Evolutionary conservation across 106 monocot genomes (phyloP), one percentile per base, ranked within the genome.

Genomic region (Amphibolis antarctica): DNA sequence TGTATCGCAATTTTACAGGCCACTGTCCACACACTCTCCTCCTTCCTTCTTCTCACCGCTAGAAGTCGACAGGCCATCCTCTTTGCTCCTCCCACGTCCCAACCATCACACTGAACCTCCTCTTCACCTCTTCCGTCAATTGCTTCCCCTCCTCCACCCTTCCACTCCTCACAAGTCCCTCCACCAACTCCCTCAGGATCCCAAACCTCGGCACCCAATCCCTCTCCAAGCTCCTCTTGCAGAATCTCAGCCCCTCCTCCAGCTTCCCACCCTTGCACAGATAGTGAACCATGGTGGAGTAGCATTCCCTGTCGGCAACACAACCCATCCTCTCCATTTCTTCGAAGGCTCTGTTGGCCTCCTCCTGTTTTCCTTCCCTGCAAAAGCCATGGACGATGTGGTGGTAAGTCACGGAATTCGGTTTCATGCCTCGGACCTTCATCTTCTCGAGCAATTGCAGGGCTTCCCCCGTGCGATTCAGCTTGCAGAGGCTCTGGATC

Each of bases 41-140:
- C 89, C 93, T n/a, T n/a, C n/a, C n/a, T n/a, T n/a, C n/a, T n/a
- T n/a, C n/a, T n/a, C n/a, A n/a, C n/a, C n/a, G n/a, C n/a, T n/a
- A n/a, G n/a, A n/a, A n/a, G n/a, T n/a, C n/a, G n/a, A n/a, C n/a
- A n/a, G 13, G 86, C 81, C 42, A n/a, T n/a, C n/a, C n/a, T n/a
- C n/a, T n/a, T n/a, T n/a, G n/a, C n/a, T 94, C 81, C 70, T 83
- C 83, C 93, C 93, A 89, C 73, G 66, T 73, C 9, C 85, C 89
- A 1, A 68, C 10, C 18, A 78, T 81, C n/a, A 65, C 66, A 0
- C 77, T 55, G 62, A 94, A 89, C 66, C 62, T 94, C 75, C 79
- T 75, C 70, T 89, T 89, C 76, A 94, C 69, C 46, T 70, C 81
- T 73, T 63, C 66, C 24, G 78, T 70, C 21, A 94, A 56, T 44